Conservation (phyloP, 2,329 filamentous ascomycete genomes). For the Epichloe glyceriae region DNA sequence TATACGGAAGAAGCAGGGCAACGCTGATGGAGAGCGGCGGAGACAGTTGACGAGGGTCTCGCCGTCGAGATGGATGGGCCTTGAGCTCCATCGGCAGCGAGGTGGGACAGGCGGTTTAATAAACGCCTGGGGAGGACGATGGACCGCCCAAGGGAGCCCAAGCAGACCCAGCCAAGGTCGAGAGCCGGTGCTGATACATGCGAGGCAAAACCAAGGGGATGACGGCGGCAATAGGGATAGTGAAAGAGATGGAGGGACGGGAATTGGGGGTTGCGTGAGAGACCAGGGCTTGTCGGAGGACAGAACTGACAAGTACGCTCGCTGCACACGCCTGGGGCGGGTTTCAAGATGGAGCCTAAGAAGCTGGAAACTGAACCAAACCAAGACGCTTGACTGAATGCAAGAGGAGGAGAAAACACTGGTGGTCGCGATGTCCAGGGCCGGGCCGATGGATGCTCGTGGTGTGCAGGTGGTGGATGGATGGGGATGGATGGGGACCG, state of each 20-base stretch:
- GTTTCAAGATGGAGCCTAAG: constrained; percentile 1
- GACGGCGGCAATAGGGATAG: constrained; percentile 1
- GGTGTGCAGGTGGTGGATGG: neutral
- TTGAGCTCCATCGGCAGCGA: constrained; percentile 1
- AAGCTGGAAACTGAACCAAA: constrained; percentile 1
- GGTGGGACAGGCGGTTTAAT: constrained; percentile 8
- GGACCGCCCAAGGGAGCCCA: constrained; percentile 6
- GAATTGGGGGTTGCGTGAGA: neutral
- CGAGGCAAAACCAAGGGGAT: constrained; percentile 7
- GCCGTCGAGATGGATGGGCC: constrained; percentile 2
- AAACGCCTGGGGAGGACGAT: constrained; percentile 8
- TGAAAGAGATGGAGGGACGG: neutral
- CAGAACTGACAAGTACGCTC: too few relatives aligned
- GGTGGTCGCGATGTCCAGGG: neutral
- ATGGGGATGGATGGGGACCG: too few relatives aligned
- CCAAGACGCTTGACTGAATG: neutral
- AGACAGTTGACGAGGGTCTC: constrained; percentile 2
- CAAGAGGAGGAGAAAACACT: neutral
- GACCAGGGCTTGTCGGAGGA: neutral
- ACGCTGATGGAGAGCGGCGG: constrained; percentile 1
- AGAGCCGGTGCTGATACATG: constrained; percentile 11
- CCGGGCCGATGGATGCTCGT: neutral
- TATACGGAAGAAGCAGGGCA: constrained; percentile 2
- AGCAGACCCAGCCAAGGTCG: constrained; percentile 7
- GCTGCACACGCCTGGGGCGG: neutral